These are phyloP conservation scores for Inosperma sp. DNA, from an alignment of 768 basidiomycete genomes.

Conservation along the genomic window DNA sequence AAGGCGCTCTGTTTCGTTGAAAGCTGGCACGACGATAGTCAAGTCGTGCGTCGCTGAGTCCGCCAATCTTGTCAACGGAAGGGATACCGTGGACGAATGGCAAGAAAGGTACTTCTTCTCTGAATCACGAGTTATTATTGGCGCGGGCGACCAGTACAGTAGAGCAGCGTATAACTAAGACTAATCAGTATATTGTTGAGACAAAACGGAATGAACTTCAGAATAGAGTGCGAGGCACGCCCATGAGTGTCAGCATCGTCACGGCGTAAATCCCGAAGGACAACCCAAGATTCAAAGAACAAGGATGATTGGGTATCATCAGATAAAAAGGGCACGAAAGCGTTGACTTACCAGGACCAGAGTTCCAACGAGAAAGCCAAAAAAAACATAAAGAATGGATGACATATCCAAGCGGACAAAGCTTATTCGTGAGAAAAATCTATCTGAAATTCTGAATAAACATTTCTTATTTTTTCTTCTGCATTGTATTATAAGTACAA, in stretches of 20 bases:
- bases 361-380: slow-evolving; percentile 29
- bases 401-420: background rate
- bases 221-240: slow-evolving; percentile 36
- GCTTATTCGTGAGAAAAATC: background rate
- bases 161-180: slow-evolving; percentile 65
- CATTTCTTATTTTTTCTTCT: too few relatives aligned
- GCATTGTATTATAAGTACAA: background rate
- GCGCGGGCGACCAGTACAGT: slow-evolving; percentile 68
- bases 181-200: slow-evolving; percentile 13
- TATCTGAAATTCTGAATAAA: too few relatives aligned
- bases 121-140: slow-evolving; percentile 55
- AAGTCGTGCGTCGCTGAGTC: slow-evolving; percentile 62
- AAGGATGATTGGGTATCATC: slow-evolving; percentile 85
- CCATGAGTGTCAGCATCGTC: slow-evolving; percentile 59
- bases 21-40: slow-evolving; percentile 84
- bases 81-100: slow-evolving; percentile 47
- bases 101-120: slow-evolving; percentile 67
- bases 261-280: slow-evolving; percentile 45
- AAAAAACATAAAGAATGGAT: slow-evolving; percentile 18
- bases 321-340: slow-evolving; percentile 11
- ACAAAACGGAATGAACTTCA: slow-evolving; percentile 28
- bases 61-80: slow-evolving; percentile 52
- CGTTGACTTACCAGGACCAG: slow-evolving; percentile 36
- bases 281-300: slow-evolving; percentile 81
- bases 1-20: slow-evolving; percentile 84